Percentiles rank a stretch among this genome's conserved stretches.
Evolutionary conservation across 1,284 basidiomycete species (phyloP).

Genomic region (Leucoagaricus sp.): DNA sequence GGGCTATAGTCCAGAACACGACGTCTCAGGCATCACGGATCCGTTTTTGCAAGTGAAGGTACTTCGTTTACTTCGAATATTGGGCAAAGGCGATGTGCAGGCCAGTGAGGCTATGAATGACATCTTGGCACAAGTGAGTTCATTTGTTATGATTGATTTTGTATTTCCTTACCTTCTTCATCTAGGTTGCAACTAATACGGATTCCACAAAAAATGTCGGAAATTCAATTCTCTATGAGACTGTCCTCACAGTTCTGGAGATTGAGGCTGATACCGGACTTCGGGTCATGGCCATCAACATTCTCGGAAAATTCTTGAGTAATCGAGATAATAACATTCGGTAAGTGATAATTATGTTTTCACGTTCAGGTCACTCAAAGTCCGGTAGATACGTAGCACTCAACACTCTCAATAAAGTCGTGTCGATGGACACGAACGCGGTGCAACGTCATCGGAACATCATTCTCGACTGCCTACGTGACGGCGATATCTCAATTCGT

Average conservation of each 20-base stretch:
- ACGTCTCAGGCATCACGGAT: conserved; percentile 99
- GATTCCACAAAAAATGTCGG: conserved; percentile 98
- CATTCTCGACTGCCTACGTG: conserved; percentile 96
- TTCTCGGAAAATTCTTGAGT: conserved; percentile 96
- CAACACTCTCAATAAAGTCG: conserved; percentile 98
- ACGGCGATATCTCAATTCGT: conserved; percentile 98
- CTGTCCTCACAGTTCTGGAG: conserved; percentile 95
- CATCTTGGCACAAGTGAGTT: conserved; percentile 86
- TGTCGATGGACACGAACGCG: conserved; percentile 97
- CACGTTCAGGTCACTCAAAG: conserved; percentile 9
- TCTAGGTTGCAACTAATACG: conserved; percentile 95
- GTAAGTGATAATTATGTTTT: conserved; percentile 43
- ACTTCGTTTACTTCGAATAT: conserved; percentile 87
- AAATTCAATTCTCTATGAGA: conserved; percentile 98
- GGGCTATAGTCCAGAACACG: conserved; percentile 98
- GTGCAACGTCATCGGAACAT: conserved; percentile 98
- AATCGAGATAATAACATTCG: conserved; percentile 99
- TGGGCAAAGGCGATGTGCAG: conserved; percentile 84
- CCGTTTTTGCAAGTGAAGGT: conserved; percentile 98
- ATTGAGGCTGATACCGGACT: conserved; percentile 97
- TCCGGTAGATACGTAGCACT: conserved; percentile 88
- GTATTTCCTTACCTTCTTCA: background rate
- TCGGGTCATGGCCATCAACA: conserved; percentile 99
- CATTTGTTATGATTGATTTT: background rate
- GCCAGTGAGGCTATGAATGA: conserved; percentile 99